Evolutionary conservation across 2,329 filamentous ascomycete genomes (phyloP).

Genomic region (Raffaelea arxii): DNA sequence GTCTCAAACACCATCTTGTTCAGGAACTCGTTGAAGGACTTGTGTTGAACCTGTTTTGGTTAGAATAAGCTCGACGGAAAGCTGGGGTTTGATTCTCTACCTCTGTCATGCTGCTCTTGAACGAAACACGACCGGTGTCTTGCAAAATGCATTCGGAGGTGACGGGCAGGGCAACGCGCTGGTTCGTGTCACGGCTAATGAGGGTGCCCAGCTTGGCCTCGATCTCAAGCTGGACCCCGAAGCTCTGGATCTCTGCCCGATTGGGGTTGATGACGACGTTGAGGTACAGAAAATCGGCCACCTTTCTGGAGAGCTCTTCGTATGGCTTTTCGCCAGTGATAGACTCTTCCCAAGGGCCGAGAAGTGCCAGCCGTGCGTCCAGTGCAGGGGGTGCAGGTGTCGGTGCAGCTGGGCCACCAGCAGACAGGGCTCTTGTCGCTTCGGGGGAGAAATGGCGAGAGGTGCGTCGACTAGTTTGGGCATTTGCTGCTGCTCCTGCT

Average conservation of each 20-base stretch:
- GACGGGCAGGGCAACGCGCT: slow-evolving; percentile 58
- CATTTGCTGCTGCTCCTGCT: slow-evolving; percentile 18
- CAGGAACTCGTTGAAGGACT: slow-evolving; percentile 72
- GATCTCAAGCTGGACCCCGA: slow-evolving; percentile 73
- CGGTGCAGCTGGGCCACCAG: neutral
- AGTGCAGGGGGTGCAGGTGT: slow-evolving; percentile 1
- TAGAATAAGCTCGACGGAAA: too few relatives aligned
- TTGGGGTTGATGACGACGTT: slow-evolving; percentile 61
- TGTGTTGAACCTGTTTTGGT: slow-evolving; percentile 61
- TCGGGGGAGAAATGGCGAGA: slow-evolving; percentile 35
- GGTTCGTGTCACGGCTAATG: slow-evolving; percentile 60
- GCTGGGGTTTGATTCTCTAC: slow-evolving; percentile 51
- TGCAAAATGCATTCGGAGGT: slow-evolving; percentile 61
- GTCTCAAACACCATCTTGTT: slow-evolving; percentile 58
- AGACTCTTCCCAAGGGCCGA: slow-evolving; percentile 54
- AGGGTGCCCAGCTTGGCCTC: slow-evolving; percentile 88
- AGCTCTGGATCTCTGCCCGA: slow-evolving; percentile 50
- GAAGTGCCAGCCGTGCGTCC: slow-evolving; percentile 15
- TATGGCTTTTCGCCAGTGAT: slow-evolving; percentile 62
- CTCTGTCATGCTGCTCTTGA: slow-evolving; percentile 85
- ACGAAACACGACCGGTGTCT: slow-evolving; percentile 46
- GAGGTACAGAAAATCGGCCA: slow-evolving; percentile 75
- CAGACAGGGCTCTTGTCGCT: slow-evolving; percentile 5
- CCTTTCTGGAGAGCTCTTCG: slow-evolving; percentile 62
- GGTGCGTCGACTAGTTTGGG: slow-evolving; percentile 31